Base-by-base conservation (phyloP, 768 basidiomycete species). In the Amyloporia xantha region DNA sequence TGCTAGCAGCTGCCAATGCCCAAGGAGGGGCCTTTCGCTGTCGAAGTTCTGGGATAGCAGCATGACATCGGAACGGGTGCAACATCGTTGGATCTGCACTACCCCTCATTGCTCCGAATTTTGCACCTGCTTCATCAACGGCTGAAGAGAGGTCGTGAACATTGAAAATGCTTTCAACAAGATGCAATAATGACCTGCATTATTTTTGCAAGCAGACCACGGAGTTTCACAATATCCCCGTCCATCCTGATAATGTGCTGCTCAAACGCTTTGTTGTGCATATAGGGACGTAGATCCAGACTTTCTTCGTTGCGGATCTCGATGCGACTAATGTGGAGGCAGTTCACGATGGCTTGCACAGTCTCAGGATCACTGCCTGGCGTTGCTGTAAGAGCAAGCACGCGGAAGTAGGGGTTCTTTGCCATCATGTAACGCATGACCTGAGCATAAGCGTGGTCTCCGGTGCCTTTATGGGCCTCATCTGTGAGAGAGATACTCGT, bases 341-440 rank as follows among this genome's bases (percentile, higher is more conserved):
- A 82, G 62, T 98, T 91, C 17, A 98, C 79, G 28, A 99, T 81
- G 4, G 68, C 71, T 65, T 99, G 96, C 2, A 98, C 84, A n/a
- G 83, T 82, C 28, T 92, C 89, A 1, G 85, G 81, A 38, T 78
- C 86, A 53, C 82, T 71, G 37, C 93, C 95, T 11, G 96, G 96
- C 5, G 96, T 99, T 2, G 96, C 96, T 4, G 92, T 98, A 19
- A 99, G 75, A 2, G 96, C 96, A 19, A 99, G 72, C 7, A 98
- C 72, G 13, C 96, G 83, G 61, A 95, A 94, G 65, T 93, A 78
- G 0, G 92, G 92, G 59, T 98, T 97, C 67, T 89, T 91, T 1
- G 90, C 82, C 85, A 93, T 96, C 57, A 99, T 74, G 57, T 76
- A 91, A 6, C 93, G 85, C 33, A 98, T 73, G 26, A 90, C 83